A percentile compares a stretch with the other conserved stretches of the same genome.
Conservation (phyloP, 2,329 filamentous ascomycete genomes). For the Penicillium janthinellum region DNA sequence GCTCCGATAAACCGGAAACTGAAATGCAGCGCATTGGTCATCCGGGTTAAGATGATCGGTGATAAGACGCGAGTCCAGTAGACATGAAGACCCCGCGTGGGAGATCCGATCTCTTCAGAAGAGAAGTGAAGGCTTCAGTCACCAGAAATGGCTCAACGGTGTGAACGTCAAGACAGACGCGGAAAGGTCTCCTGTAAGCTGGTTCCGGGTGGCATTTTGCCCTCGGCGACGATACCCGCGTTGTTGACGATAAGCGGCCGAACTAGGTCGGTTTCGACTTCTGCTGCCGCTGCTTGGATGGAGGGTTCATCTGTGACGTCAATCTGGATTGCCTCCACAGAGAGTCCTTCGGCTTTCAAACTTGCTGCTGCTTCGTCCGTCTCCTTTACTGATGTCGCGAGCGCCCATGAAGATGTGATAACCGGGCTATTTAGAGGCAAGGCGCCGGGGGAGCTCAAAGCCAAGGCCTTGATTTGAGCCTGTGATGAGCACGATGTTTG, state of each 20-base stretch:
- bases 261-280: not conserved
- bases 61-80: not conserved
- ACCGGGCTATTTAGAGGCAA: not conserved
- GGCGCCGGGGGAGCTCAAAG: not conserved
- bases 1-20: not conserved
- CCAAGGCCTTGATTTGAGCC: not conserved
- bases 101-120: too few species aligned
- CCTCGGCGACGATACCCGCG: not conserved
- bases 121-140: not conserved
- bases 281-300: not conserved
- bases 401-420: not conserved
- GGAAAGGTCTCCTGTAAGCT: not conserved
- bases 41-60: not conserved
- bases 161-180: not conserved
- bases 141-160: not conserved
- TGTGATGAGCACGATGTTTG: not conserved
- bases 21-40: not conserved
- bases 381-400: not conserved
- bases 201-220: not conserved
- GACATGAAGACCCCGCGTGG: not conserved
- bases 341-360: not conserved
- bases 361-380: not conserved
- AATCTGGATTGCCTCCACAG: not conserved
- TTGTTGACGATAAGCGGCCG: not conserved
- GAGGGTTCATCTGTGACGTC: not conserved